phyloP scores from a whole-genome alignment of 2,329 filamentous ascomycete species.

The Apiospora hydei region DNA sequence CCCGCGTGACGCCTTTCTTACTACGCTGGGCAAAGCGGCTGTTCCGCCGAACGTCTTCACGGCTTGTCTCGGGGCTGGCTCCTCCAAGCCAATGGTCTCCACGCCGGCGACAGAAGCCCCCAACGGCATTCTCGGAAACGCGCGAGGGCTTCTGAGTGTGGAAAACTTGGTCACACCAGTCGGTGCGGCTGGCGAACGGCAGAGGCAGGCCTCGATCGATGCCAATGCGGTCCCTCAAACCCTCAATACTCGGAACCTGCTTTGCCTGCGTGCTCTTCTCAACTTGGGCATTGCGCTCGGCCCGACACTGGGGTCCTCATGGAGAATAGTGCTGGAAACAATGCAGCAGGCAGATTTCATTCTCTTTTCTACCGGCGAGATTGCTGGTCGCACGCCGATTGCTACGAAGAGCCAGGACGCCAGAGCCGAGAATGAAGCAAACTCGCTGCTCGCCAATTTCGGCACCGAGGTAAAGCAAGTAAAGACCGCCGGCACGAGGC shows the following conservation, averaged over 20 bases:
- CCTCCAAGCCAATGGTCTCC: constrained; percentile 50
- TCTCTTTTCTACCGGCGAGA: constrained; percentile 69
- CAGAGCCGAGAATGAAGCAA: constrained; percentile 59
- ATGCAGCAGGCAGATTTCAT: constrained; percentile 93
- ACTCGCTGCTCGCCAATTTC: constrained; percentile 69
- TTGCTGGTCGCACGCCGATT: constrained; percentile 59
- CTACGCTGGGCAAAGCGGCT: constrained; percentile 90
- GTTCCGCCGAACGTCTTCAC: constrained; percentile 82
- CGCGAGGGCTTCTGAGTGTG: constrained; percentile 75
- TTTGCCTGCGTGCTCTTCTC: constrained; percentile 89
- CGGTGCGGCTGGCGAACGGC: constrained; percentile 63
- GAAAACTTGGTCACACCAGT: constrained; percentile 71
- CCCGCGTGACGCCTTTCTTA: constrained; percentile 92
- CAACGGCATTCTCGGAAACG: constrained; percentile 71
- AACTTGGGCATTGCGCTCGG: constrained; percentile 95
- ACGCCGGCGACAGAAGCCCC: constrained; percentile 58
- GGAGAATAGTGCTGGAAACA: constrained; percentile 91
- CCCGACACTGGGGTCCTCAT: constrained; percentile 82
- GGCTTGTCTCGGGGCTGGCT: constrained; percentile 61
- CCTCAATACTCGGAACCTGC: constrained; percentile 85
- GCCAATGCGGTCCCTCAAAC: constrained; percentile 51
- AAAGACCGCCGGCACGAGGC: constrained; percentile 81
- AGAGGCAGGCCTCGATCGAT: constrained; percentile 67
- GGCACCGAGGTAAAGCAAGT: constrained; percentile 85
- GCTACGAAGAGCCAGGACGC: constrained; percentile 55